Base-by-base conservation (phyloP, 164 flowering plant genomes). In the Aristolochia fimbriata region DNA sequence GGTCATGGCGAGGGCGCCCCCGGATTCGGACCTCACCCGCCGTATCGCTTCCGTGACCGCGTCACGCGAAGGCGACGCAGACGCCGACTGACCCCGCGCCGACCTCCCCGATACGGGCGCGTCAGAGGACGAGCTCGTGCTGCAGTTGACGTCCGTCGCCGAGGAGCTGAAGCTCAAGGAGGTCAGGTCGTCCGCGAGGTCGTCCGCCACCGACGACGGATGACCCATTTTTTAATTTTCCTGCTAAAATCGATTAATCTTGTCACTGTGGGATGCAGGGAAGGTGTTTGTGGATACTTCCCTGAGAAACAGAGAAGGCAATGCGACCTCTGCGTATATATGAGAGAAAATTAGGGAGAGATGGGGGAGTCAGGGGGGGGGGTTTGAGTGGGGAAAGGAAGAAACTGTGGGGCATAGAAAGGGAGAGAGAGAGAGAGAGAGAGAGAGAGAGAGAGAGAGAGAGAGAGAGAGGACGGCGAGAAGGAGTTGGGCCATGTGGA, bases 41-140 rank as follows among this genome's bases (percentile, higher is more conserved):
- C 65, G 62, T 54, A 80, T 68, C 14, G 73, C 75, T 15, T 68
- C 76, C 80, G 76, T 16, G 57, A 78, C 62, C 13, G 72, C 75
- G 23, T n/a, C n/a, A n/a, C n/a, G n/a, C n/a, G n/a, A n/a, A n/a
- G n/a, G n/a, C n/a, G n/a, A n/a, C n/a, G n/a, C n/a, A n/a, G n/a
- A n/a, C n/a, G 65, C 74, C 80, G 76, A 73, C 61, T 70, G 67
- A 6, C 11, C 43, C 12, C 12, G 74, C 71, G 62, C 71, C 82
- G 57, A 47, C 43, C 13, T 69, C 31, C 66, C 62, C 70, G 57
- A 67, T 21, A 13, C 52, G 59, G 70, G 68, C 46, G 80, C 62
- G 27, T n/a, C 60, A 16, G 60, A 58, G 5, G 48, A 20, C 24
- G 60, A 57, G 58, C 58, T 55, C 19, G 37, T 55, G 37, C 33